Percentiles rank a stretch among this genome's conserved stretches.
Evolutionary conservation across 805 yeast genomes (phyloP).

Genomic region (Saccharomycopsis schoenii): DNA sequence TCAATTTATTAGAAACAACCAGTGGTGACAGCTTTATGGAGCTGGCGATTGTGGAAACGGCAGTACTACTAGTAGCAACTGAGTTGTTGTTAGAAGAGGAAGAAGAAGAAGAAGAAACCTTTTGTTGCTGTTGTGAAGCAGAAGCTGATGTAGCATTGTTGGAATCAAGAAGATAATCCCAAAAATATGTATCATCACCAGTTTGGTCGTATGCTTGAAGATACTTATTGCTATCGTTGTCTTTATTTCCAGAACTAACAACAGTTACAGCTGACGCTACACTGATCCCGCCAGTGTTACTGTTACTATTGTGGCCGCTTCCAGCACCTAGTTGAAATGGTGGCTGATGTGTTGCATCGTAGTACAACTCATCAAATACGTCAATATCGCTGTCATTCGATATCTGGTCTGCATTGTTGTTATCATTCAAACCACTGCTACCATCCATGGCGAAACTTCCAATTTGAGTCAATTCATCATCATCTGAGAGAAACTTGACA

Average conservation of each 20-base stretch:
- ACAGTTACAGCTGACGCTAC: neutral
- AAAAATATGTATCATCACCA: conserved; percentile 60
- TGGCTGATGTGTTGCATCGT: conserved; percentile 16
- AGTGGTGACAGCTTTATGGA: neutral
- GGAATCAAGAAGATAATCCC: conserved; percentile 63
- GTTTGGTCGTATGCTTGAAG: conserved; percentile 24
- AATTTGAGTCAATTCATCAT: conserved; percentile 20
- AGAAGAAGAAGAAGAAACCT: neutral
- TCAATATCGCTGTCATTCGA: conserved; percentile 21
- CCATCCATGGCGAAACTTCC: conserved; percentile 22
- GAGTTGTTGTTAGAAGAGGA: neutral
- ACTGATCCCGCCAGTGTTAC: conserved; percentile 10
- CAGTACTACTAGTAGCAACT: neutral
- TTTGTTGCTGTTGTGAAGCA: neutral
- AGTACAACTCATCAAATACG: conserved; percentile 20
- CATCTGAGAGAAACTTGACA: conserved; percentile 27
- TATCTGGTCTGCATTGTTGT: conserved; percentile 23
- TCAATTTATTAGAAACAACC: neutral
- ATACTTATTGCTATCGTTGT: conserved; percentile 19
- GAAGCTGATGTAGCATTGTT: neutral
- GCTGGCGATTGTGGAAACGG: neutral
- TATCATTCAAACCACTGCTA: conserved; percentile 20
- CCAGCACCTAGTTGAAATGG: conserved; percentile 17
- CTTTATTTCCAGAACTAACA: conserved; percentile 17
- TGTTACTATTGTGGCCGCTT: conserved; percentile 9